phyloP scores from a whole-genome alignment of 345 rosid species.

The Moringa oleifera region DNA sequence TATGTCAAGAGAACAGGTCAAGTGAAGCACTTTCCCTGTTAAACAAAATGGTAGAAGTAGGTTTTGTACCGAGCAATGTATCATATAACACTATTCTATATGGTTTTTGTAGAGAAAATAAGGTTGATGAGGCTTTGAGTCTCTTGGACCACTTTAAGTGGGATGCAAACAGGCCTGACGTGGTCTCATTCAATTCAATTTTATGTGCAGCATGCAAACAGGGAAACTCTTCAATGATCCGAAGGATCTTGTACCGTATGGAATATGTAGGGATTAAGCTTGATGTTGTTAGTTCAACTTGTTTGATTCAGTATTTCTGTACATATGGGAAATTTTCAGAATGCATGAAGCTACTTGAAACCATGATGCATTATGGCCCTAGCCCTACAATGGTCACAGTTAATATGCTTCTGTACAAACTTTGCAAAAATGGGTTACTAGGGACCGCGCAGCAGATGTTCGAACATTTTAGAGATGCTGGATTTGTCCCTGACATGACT shows the following conservation, averaged over 20 bases:
- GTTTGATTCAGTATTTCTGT: constrained; percentile 28
- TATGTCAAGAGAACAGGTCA: constrained; percentile 24
- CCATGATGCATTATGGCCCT: constrained; percentile 22
- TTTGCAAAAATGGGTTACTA: constrained; percentile 28
- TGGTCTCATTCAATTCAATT: constrained; percentile 31
- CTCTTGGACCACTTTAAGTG: constrained; percentile 27
- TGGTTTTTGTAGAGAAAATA: constrained; percentile 31
- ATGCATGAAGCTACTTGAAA: constrained; percentile 20
- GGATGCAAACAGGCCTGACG: constrained; percentile 29
- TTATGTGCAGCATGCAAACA: constrained; percentile 30
- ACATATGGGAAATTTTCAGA: constrained; percentile 19
- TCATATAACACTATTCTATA: constrained; percentile 32
- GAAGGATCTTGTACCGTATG: constrained; percentile 25
- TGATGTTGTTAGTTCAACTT: constrained; percentile 22
- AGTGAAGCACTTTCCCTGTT: constrained; percentile 31
- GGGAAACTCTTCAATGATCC: constrained; percentile 20
- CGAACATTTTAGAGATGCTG: constrained; percentile 3
- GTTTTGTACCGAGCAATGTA: constrained; percentile 25
- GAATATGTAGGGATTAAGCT: constrained; percentile 19
- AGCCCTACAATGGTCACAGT: constrained; percentile 19
- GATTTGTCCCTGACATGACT: constrained; percentile 14
- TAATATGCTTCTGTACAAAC: constrained; percentile 24
- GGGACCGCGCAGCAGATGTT: constrained; percentile 19
- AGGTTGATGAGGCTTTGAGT: constrained; percentile 23
- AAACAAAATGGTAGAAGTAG: constrained; percentile 19